A percentile compares a stretch with the other conserved stretches of the same genome.
Conservation (phyloP, 495 filamentous ascomycete species). For the Halenospora varia region DNA sequence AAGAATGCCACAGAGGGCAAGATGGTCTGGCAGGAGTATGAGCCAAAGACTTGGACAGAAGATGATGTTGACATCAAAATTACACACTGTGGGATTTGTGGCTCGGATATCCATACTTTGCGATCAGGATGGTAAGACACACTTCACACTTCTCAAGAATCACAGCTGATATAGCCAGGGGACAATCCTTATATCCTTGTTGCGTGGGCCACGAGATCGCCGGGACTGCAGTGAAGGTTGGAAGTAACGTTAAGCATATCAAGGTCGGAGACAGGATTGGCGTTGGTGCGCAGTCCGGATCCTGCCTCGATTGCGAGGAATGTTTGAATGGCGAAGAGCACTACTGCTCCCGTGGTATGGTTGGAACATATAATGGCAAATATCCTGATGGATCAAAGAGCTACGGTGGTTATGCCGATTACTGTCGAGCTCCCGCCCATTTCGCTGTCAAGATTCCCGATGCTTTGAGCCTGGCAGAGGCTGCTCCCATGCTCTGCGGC, state of each 20-base stretch:
- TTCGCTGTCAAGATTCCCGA: slow-evolving; percentile 82
- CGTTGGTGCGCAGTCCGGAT: slow-evolving; percentile 72
- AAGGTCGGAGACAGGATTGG: slow-evolving; percentile 81
- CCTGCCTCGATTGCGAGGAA: slow-evolving; percentile 71
- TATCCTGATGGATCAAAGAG: slow-evolving; percentile 61
- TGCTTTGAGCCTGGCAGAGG: slow-evolving; percentile 38
- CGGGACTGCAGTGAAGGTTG: slow-evolving; percentile 68
- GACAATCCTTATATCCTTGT: slow-evolving; percentile 63
- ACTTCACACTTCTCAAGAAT: not conserved
- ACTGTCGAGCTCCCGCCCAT: slow-evolving; percentile 65
- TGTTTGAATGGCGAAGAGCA: slow-evolving; percentile 60
- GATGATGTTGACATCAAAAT: slow-evolving; percentile 76
- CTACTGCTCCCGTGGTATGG: slow-evolving; percentile 58
- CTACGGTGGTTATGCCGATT: slow-evolving; percentile 68
- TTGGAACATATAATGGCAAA: slow-evolving; percentile 65
- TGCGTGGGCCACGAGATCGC: slow-evolving; percentile 85
- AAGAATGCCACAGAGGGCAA: slow-evolving; percentile 57
- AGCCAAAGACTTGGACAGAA: slow-evolving; percentile 74
- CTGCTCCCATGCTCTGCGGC: slow-evolving; percentile 84
- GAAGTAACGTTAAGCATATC: slow-evolving; percentile 58
- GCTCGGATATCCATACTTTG: slow-evolving; percentile 72
- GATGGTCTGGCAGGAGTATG: slow-evolving; percentile 65
- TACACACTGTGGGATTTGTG: slow-evolving; percentile 83
- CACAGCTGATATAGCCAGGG: slow-evolving; percentile 27
- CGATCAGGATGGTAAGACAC: slow-evolving; percentile 58